Conservation (phyloP, 371 early-diverging fungal genomes). For the Mortierella sp. region DNA sequence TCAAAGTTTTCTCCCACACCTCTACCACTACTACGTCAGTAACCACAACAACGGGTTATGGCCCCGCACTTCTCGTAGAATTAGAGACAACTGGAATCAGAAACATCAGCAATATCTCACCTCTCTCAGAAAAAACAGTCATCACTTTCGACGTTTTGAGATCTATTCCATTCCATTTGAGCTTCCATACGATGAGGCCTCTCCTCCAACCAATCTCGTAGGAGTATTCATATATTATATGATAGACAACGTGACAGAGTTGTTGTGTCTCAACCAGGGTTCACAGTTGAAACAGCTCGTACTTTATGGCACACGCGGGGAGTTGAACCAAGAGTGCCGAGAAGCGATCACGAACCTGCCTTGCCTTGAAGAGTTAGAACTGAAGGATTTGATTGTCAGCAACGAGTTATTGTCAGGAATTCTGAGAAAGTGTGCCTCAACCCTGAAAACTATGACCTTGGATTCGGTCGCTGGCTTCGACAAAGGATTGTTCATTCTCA, state of each 20-base stretch:
- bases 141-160: conserved; percentile 4
- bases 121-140: background rate
- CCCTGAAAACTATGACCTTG: background rate
- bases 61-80: no score
- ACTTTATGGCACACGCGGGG: background rate
- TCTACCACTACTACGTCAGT: conserved; percentile 15
- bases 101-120: background rate
- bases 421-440: background rate
- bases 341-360: conserved; percentile 16
- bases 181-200: background rate
- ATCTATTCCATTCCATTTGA: background rate
- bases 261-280: conserved; percentile 5
- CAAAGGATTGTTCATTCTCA: background rate
- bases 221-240: background rate
- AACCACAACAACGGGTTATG: no score
- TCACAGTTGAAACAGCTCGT: conserved; percentile 7
- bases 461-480: conserved; percentile 1
- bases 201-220: conserved; percentile 6
- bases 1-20: conserved; percentile 22
- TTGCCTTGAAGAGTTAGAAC: background rate
- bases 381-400: conserved; percentile 1
- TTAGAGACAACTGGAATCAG: background rate
- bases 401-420: conserved; percentile 3
- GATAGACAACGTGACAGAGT: background rate
- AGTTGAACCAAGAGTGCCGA: background rate